These are phyloP conservation scores for Ammopiptanthus mongolicus DNA, from an alignment of 306 rosid species.

Conservation along the genomic window DNA sequence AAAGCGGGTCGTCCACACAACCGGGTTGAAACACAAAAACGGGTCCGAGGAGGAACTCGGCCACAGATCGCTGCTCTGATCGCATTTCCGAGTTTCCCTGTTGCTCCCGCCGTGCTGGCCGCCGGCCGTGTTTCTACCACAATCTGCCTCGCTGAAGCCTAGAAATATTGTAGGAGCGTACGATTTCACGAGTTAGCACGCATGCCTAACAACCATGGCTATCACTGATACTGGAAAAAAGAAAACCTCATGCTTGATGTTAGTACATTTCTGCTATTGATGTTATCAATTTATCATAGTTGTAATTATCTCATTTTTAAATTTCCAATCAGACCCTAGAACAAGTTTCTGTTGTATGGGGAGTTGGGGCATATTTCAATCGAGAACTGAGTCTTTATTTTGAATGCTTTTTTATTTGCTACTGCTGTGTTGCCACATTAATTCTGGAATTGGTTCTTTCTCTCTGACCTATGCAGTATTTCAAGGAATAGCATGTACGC, in stretches of 20 bases:
- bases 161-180: too few relatives aligned
- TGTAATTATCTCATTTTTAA: background rate
- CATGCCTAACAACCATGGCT: too few relatives aligned
- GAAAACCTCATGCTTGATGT: background rate
- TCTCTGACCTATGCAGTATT: slow-evolving; percentile 52
- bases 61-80: too few relatives aligned
- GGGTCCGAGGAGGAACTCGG: too few relatives aligned
- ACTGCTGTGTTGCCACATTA: background rate
- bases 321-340: background rate
- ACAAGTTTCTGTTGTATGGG: background rate
- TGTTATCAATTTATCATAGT: background rate
- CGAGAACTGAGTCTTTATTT: background rate
- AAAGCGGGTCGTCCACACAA: too few relatives aligned
- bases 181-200: too few relatives aligned
- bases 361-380: background rate
- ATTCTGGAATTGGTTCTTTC: background rate
- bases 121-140: too few relatives aligned
- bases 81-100: too few relatives aligned
- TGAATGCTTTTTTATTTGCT: background rate
- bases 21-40: too few relatives aligned
- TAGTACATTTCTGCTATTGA: background rate
- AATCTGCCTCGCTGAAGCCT: too few relatives aligned
- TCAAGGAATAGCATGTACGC: slow-evolving; percentile 78
- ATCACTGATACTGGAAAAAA: background rate
- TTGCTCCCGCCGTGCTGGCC: too few relatives aligned